Evolutionary conservation across 106 monocot genomes (phyloP).

Genomic region (Narthecium ossifragum): DNA sequence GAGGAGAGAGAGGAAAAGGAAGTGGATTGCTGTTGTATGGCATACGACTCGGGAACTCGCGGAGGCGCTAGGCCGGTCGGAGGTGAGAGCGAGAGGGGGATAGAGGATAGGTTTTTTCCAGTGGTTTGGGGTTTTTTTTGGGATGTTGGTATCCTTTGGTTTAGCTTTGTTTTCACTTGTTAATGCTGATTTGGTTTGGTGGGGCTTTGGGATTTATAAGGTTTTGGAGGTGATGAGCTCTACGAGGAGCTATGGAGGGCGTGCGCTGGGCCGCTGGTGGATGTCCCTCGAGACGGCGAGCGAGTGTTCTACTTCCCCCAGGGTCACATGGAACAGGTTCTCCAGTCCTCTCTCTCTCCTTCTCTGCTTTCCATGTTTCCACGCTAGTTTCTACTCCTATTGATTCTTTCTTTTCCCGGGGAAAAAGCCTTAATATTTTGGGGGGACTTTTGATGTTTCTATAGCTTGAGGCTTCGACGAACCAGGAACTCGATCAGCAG

Average conservation of each 20-base stretch:
- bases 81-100: no score
- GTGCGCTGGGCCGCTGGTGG: conserved; percentile 55
- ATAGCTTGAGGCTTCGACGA: conserved; percentile 53
- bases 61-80: no score
- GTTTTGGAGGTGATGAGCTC: conserved; percentile 17
- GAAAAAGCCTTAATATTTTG: conserved; percentile 8
- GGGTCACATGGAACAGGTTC: conserved; percentile 66
- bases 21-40: conserved; percentile 8
- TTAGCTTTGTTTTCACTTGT: background rate
- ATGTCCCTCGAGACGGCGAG: conserved; percentile 25
- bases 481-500: conserved; percentile 46
- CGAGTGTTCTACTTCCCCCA: conserved; percentile 54
- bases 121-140: conserved; percentile 1
- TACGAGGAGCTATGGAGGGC: conserved; percentile 64
- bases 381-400: background rate
- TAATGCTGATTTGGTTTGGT: conserved; percentile 6
- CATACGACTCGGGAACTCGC: conserved; percentile 3
- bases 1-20: no score
- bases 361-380: background rate
- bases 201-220: background rate
- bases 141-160: background rate
- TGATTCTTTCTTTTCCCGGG: background rate
- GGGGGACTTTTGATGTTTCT: conserved; percentile 10
- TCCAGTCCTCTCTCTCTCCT: background rate
- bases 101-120: no score